These are phyloP conservation scores for Exophiala phaeomuriformis DNA, from an alignment of 2,329 filamentous ascomycete genomes.

Conservation along the genomic window DNA sequence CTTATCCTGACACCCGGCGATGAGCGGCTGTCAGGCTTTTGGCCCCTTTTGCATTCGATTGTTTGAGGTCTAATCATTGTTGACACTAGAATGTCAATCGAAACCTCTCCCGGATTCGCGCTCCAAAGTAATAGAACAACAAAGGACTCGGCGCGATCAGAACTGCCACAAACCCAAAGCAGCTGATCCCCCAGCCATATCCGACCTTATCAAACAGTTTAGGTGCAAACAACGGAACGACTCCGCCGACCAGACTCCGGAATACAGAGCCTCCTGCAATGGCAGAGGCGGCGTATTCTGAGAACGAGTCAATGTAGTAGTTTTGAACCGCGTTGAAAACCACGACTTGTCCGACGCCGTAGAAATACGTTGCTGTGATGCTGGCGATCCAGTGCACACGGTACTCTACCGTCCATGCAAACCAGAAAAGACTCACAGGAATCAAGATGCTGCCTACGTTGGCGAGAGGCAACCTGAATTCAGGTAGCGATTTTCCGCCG, in stretches of 20 bases:
- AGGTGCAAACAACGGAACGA: constrained; percentile 45
- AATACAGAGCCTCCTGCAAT: constrained; percentile 43
- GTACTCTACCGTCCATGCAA: constrained; percentile 46
- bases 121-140: constrained; percentile 33
- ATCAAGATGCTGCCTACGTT: constrained; percentile 38
- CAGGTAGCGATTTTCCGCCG: constrained; percentile 35
- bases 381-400: constrained; percentile 47
- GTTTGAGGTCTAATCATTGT: neutral
- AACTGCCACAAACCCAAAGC: neutral
- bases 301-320: constrained; percentile 37
- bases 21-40: neutral
- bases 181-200: constrained; percentile 32
- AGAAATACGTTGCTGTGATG: constrained; percentile 28
- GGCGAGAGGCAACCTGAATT: constrained; percentile 50
- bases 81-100: constrained; percentile 12
- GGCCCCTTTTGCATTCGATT: neutral
- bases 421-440: constrained; percentile 42
- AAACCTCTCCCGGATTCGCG: constrained; percentile 41
- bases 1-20: neutral
- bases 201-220: constrained; percentile 34
- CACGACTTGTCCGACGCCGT: constrained; percentile 48
- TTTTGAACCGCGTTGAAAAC: constrained; percentile 50
- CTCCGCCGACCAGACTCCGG: constrained; percentile 40
- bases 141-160: neutral
- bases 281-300: constrained; percentile 42